phyloP scores from a whole-genome alignment of 129 eudicot genomes.

The Logfia minima region DNA sequence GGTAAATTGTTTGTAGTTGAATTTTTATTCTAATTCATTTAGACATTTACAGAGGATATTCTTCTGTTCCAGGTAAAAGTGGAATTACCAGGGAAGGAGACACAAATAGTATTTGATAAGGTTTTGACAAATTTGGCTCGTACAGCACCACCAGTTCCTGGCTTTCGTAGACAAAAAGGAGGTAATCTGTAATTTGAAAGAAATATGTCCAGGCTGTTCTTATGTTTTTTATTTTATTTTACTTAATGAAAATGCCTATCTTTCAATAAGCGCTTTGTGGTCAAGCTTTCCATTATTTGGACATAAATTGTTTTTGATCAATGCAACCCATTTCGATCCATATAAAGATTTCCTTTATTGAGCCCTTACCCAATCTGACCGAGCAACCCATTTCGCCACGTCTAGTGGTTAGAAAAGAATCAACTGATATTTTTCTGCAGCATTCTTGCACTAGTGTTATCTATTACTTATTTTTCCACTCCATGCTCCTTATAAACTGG shows the following conservation, averaged over 20 bases:
- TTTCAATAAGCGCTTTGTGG: background rate
- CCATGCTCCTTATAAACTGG: conserved; percentile 12
- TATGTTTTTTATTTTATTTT: background rate
- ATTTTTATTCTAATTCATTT: conserved; percentile 14
- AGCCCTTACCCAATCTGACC: background rate
- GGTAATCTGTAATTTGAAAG: conserved; percentile 44
- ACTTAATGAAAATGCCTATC: no score
- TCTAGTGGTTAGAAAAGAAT: conserved; percentile 4
- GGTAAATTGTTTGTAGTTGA: conserved; percentile 4
- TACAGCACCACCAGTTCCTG: conserved; percentile 94
- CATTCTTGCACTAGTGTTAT: conserved; percentile 6
- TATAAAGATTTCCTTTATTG: background rate
- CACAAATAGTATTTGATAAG: conserved; percentile 71
- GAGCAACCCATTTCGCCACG: background rate
- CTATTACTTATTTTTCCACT: conserved; percentile 4
- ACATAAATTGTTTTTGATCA: background rate
- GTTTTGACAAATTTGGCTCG: conserved; percentile 75
- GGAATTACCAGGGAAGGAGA: conserved; percentile 75
- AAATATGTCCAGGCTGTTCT: background rate
- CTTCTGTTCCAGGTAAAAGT: conserved; percentile 63
- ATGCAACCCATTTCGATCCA: background rate
- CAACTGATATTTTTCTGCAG: background rate
- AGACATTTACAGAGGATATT: conserved; percentile 20
- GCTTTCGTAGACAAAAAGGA: conserved; percentile 93
- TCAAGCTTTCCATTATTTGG: background rate